Percentiles rank a stretch among this genome's conserved stretches.
Evolutionary conservation across 768 basidiomycete species (phyloP).

Genomic region (Psilocybe cyanescens): DNA sequence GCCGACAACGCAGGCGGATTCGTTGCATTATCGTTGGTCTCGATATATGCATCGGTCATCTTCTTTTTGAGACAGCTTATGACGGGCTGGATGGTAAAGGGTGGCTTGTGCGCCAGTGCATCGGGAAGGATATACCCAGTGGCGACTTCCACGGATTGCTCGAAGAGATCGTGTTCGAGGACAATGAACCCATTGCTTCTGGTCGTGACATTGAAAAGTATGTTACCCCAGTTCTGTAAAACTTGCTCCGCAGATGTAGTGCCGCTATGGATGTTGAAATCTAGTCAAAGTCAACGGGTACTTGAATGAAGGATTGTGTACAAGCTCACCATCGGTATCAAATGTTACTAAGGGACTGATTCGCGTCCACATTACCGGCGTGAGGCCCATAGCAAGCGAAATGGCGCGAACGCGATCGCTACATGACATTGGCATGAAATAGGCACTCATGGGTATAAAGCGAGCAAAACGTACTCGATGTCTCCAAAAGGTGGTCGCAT

Average conservation of each 20-base stretch:
- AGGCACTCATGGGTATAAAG: background rate
- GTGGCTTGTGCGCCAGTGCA: slow-evolving; percentile 68
- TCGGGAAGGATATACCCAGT: slow-evolving; percentile 86
- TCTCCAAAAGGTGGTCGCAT: slow-evolving; percentile 87
- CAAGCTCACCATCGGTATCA: slow-evolving; percentile 63
- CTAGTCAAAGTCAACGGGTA: slow-evolving; percentile 36
- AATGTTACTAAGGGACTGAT: slow-evolving; percentile 63
- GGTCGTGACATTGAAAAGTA: slow-evolving; percentile 62
- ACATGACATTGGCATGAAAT: slow-evolving; percentile 14
- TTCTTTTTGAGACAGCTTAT: slow-evolving; percentile 64
- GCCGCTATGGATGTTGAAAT: slow-evolving; percentile 83
- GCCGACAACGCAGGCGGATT: slow-evolving; percentile 49
- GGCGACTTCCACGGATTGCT: slow-evolving; percentile 83
- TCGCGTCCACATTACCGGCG: slow-evolving; percentile 89
- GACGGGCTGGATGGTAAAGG: slow-evolving; percentile 77
- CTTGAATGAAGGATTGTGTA: background rate
- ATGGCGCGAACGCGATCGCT: slow-evolving; percentile 90
- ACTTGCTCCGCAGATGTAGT: slow-evolving; percentile 58
- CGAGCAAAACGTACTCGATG: slow-evolving; percentile 56
- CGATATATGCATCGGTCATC: slow-evolving; percentile 75
- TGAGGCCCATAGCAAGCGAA: slow-evolving; percentile 79
- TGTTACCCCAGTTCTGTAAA: slow-evolving; percentile 72
- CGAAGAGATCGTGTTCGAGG: slow-evolving; percentile 86
- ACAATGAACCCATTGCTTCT: slow-evolving; percentile 85
- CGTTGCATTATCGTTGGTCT: slow-evolving; percentile 75